Base-by-base conservation (phyloP, 2,329 filamentous ascomycete genomes). In the Biscogniauxia sp. region DNA sequence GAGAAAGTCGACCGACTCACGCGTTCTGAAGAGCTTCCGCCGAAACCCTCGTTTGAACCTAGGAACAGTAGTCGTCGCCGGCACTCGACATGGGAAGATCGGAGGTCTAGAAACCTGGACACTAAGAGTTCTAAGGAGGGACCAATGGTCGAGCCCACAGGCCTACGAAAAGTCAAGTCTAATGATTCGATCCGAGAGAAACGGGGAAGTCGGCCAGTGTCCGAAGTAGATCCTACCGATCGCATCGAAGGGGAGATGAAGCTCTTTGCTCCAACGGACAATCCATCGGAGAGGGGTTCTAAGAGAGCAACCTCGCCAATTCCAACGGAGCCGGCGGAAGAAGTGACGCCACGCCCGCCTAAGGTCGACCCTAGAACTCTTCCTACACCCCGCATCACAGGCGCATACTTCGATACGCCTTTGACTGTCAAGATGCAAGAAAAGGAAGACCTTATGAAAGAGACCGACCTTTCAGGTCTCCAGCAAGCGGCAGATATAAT, bases 331-430 rank as follows among this genome's bases (percentile, higher is more conserved):
- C 57, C 73, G 28, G 54, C 19, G 52, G 72, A 73, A 3, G 79
- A 81, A 5, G 77, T 78, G 57, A 87, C 84, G 1, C 84, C 84
- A 5, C 77, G 76, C 52, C 73, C 80, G 2, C 59, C 61, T 15
- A 83, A 76, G 64, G 57, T 64, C 50, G 81, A 85, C 60, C 79
- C 79, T 11, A 61, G 81, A 37, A 76, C 76, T 28, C 79, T 81
- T 72, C 81, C 82, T 6, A 86, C 84, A 2, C 84, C 84, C 1
- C 79, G 74, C 55, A 77, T 86, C 3, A 80, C 77, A 0, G 84
- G 84, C 0, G 84, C 84, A 2, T 87, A 81, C 61, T 78, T 86
- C 9, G 83, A 86, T 58, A 86, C 84, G 2, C 83, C 84, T 1
- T 78, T 77, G 7, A 82, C 81, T 4, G 69, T 76, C 51, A 69